These are phyloP conservation scores for Xylaria sp. DNA, from an alignment of 2,329 filamentous ascomycete genomes.

Conservation along the genomic window DNA sequence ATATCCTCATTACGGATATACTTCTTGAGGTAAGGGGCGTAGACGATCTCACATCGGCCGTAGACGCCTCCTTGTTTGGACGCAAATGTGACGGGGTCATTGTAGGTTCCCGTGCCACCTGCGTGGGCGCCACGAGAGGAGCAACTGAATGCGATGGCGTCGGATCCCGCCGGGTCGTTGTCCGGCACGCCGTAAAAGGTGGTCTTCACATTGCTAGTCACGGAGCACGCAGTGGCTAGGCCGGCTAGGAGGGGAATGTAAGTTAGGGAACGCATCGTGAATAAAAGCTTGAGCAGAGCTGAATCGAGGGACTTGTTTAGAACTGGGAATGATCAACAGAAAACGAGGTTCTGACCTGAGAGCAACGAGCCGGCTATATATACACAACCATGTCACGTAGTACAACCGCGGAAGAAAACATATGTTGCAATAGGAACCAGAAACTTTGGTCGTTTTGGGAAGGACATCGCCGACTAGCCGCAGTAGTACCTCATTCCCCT, in stretches of 20 bases:
- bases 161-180: conserved; percentile 45
- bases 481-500: not conserved
- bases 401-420: conserved; percentile 1
- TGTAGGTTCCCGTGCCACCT: conserved; percentile 50
- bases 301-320: not conserved
- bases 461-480: conserved; percentile 5
- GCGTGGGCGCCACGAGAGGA: conserved; percentile 43
- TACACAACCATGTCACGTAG: conserved; percentile 1
- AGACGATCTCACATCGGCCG: conserved; percentile 50
- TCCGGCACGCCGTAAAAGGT: conserved; percentile 50
- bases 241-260: conserved; percentile 20
- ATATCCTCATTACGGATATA: conserved; percentile 45
- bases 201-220: conserved; percentile 36
- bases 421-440: conserved; percentile 18
- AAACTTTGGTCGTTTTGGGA: conserved; percentile 20
- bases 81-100: conserved; percentile 51
- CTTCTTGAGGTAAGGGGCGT: conserved; percentile 51
- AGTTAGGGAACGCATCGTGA: conserved; percentile 16
- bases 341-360: not conserved
- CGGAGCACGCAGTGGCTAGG: conserved; percentile 32
- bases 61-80: conserved; percentile 47
- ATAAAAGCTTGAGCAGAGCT: not conserved
- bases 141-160: conserved; percentile 45
- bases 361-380: not conserved
- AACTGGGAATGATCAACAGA: not conserved